Percentiles rank a stretch among this genome's conserved stretches.
Evolutionary conservation across 176 grass and related monocot species (phyloP).

Genomic region (Calamus simplicifolius): DNA sequence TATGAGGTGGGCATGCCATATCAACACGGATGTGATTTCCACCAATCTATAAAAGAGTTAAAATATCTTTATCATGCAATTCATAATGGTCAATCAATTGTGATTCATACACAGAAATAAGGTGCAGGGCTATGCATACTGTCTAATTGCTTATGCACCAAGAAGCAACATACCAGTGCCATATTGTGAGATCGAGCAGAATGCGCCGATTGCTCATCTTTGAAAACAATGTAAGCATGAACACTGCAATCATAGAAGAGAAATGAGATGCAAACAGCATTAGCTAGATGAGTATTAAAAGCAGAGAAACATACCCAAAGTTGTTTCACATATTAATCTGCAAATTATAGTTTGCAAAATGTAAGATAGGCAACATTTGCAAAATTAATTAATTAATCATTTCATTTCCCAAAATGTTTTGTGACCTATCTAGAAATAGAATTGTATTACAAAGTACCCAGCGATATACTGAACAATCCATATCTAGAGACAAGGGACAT

Average conservation of each 20-base stretch:
- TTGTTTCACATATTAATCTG: no score
- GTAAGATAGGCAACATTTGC: no score
- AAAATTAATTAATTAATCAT: no score
- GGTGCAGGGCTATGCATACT: no score
- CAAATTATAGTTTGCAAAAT: no score
- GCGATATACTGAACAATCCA: no score
- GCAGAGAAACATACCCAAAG: background rate
- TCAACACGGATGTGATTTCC: slow-evolving; percentile 94
- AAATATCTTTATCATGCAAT: background rate
- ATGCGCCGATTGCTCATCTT: slow-evolving; percentile 54
- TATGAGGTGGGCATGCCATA: slow-evolving; percentile 78
- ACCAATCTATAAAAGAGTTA: slow-evolving; percentile 40
- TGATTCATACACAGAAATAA: background rate
- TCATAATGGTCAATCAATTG: background rate
- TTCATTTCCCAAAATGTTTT: no score
- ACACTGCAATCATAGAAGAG: slow-evolving; percentile 40
- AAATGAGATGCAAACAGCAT: slow-evolving; percentile 6
- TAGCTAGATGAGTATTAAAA: background rate
- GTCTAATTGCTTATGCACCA: no score
- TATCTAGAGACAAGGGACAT: no score
- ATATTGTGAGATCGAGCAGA: slow-evolving; percentile 78
- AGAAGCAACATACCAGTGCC: slow-evolving; percentile 39
- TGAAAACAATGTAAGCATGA: slow-evolving; percentile 94
- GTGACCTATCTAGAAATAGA: no score
- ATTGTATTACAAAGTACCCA: no score